These are phyloP conservation scores for Pichia cephalocereana DNA, from an alignment of 805 yeast species.

Conservation along the genomic window DNA sequence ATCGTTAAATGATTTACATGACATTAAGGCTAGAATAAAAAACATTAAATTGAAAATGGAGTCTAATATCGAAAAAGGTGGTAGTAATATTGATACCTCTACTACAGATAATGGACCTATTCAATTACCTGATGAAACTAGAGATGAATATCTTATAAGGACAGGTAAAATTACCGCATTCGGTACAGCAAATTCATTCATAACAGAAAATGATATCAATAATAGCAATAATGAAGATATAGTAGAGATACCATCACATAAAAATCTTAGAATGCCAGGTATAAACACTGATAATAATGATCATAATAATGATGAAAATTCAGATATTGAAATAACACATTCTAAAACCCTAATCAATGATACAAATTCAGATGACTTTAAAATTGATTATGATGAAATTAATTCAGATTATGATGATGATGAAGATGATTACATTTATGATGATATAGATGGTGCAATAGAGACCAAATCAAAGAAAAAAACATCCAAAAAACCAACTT, in stretches of 20 bases:
- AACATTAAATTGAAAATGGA: constrained; percentile 18
- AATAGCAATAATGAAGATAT: neutral
- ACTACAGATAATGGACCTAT: constrained; percentile 3
- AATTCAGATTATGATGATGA: constrained; percentile 8
- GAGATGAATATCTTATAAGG: constrained; percentile 70
- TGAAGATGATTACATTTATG: constrained; percentile 6
- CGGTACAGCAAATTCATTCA: constrained; percentile 58
- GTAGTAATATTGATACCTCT: constrained; percentile 9
- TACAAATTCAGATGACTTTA: constrained; percentile 10
- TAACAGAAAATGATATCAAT: constrained; percentile 23
- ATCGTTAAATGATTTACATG: constrained; percentile 51
- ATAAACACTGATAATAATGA: constrained; percentile 19
- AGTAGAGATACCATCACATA: constrained; percentile 28
- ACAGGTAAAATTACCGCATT: constrained; percentile 94
- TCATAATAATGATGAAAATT: constrained; percentile 9
- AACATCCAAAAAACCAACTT: neutral
- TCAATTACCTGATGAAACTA: constrained; percentile 60
- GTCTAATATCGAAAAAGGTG: neutral
- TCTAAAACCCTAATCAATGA: constrained; percentile 2
- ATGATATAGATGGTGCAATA: neutral
- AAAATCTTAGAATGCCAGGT: constrained; percentile 43
- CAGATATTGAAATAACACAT: constrained; percentile 1
- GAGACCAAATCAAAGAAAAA: constrained; percentile 8
- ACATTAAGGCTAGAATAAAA: constrained; percentile 37
- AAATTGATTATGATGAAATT: constrained; percentile 1